These are phyloP conservation scores for Penicillium canescens DNA, from an alignment of 495 filamentous ascomycete species.

Conservation along the genomic window DNA sequence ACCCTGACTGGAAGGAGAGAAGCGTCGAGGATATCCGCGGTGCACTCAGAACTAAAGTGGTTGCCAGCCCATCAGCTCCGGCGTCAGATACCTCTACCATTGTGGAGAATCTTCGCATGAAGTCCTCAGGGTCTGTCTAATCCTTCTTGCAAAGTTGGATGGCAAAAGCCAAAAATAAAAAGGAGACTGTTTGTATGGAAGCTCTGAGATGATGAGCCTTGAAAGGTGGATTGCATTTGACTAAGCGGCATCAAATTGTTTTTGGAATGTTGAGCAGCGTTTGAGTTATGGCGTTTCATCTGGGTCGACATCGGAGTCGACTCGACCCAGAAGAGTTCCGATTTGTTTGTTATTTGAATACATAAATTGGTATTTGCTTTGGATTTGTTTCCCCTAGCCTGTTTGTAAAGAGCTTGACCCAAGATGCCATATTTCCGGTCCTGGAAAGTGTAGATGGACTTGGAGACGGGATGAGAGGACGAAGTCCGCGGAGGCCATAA, in stretches of 20 bases:
- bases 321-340: background rate
- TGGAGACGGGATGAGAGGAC: too few relatives aligned
- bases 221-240: conserved; percentile 11
- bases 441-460: too few relatives aligned
- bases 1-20: conserved; percentile 59
- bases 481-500: too few relatives aligned
- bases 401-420: background rate
- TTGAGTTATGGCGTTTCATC: conserved; percentile 32
- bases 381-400: background rate
- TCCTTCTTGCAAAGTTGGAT: background rate
- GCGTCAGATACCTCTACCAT: conserved; percentile 30
- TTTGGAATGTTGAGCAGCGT: conserved; percentile 22
- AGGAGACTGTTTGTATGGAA: background rate
- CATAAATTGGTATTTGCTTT: background rate
- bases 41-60: conserved; percentile 49
- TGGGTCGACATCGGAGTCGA: conserved; percentile 13
- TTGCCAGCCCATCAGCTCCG: conserved; percentile 22
- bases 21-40: conserved; percentile 59
- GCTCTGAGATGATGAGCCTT: background rate
- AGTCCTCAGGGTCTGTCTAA: conserved; percentile 28
- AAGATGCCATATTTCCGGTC: background rate
- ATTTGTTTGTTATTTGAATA: conserved; percentile 1
- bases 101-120: conserved; percentile 8
- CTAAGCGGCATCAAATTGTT: conserved; percentile 20
- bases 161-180: background rate